These are phyloP conservation scores for Medicago ruthenica DNA, from an alignment of 306 rosid species.

Conservation along the genomic window DNA sequence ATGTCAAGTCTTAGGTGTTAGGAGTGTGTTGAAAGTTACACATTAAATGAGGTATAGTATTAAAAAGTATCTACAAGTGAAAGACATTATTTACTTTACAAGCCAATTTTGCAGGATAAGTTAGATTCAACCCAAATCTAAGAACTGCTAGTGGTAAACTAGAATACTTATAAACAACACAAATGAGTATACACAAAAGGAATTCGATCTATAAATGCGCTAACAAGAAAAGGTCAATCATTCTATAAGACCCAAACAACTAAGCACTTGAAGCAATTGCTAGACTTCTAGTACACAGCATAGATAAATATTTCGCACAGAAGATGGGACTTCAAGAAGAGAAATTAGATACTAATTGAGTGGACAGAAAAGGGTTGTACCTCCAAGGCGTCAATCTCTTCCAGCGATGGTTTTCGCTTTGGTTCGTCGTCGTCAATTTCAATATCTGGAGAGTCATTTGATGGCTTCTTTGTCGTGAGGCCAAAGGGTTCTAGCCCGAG, in stretches of 20 bases:
- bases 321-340: slow-evolving; percentile 36
- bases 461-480: slow-evolving; percentile 53
- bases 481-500: slow-evolving; percentile 73
- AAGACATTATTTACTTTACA: too few species aligned
- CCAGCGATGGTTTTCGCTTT: slow-evolving; percentile 77
- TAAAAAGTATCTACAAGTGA: background rate
- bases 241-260: slow-evolving; percentile 6
- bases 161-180: slow-evolving; percentile 9
- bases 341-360: slow-evolving; percentile 18
- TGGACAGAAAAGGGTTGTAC: slow-evolving; percentile 50
- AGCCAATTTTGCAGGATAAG: background rate
- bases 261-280: slow-evolving; percentile 8
- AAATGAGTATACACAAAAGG: background rate
- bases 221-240: slow-evolving; percentile 8
- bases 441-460: slow-evolving; percentile 59
- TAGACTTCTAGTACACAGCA: background rate
- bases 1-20: background rate
- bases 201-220: background rate
- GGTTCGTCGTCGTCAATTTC: slow-evolving; percentile 91
- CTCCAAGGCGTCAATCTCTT: slow-evolving; percentile 98
- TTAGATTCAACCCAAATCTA: background rate
- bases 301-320: background rate
- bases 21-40: background rate
- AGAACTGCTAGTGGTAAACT: slow-evolving; percentile 11
- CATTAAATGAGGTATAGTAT: background rate